A percentile compares a stretch with the other conserved stretches of the same genome.
phyloP scores from a whole-genome alignment of 2,329 filamentous ascomycete species.

The Fusarium graminum region DNA sequence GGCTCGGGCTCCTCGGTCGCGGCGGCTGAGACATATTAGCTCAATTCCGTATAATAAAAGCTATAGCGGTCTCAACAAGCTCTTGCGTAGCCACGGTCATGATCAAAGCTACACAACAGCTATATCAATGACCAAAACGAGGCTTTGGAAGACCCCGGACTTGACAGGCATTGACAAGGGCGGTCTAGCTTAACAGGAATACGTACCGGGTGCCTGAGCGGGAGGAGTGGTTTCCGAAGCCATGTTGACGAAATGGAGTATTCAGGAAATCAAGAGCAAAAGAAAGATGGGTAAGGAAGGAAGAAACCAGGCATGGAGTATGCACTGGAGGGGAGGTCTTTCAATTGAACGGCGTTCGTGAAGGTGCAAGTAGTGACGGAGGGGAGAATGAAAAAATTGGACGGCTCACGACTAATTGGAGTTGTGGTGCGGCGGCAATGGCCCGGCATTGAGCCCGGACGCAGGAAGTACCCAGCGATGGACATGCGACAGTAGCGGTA shows the following conservation, averaged over 20 bases:
- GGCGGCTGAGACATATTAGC: constrained; percentile 36
- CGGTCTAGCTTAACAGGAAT: constrained; percentile 38
- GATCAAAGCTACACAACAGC: constrained; percentile 17
- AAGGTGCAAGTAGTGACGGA: constrained; percentile 43
- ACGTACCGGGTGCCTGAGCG: constrained; percentile 48
- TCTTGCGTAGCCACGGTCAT: not conserved
- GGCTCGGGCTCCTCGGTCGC: constrained; percentile 47
- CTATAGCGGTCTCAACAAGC: not conserved
- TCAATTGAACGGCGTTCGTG: constrained; percentile 46
- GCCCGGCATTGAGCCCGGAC: constrained; percentile 43
- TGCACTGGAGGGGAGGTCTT: constrained; percentile 45
- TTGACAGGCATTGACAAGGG: constrained; percentile 37
- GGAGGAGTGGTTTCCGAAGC: constrained; percentile 51
- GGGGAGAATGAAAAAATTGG: constrained; percentile 49
- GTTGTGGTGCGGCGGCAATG: constrained; percentile 49
- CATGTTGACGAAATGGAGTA: constrained; percentile 49
- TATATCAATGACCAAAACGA: constrained; percentile 20
- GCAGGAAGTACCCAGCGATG: constrained; percentile 29
- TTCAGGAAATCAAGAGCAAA: constrained; percentile 36
- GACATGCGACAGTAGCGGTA: constrained; percentile 37
- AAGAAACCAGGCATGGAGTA: constrained; percentile 48
- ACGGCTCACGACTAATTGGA: constrained; percentile 38
- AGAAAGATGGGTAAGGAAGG: constrained; percentile 33
- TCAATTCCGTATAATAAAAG: constrained; percentile 3
- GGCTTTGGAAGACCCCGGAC: constrained; percentile 26